Percentiles rank a stretch among this genome's conserved stretches.
Conservation (phyloP, 805 yeast species). For the Saccharomycopsis malanga region DNA sequence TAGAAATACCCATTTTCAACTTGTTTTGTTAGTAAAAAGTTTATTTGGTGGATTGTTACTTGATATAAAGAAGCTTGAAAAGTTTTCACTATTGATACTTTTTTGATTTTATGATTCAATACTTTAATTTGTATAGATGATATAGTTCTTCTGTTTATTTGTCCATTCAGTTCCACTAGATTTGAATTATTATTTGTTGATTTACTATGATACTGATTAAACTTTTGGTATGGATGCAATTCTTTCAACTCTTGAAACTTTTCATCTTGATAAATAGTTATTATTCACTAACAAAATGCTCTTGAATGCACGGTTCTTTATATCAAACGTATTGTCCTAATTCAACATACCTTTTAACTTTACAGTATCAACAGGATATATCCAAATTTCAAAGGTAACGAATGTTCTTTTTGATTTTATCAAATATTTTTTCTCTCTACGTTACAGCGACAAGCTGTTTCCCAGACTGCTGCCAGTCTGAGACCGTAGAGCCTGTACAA, state of each 20-base stretch:
- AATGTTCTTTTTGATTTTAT: no score
- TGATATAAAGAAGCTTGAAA: not conserved
- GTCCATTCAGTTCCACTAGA: not conserved
- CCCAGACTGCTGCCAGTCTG: no score
- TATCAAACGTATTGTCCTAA: not conserved
- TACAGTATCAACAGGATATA: not conserved
- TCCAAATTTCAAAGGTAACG: no score
- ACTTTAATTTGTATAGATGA: not conserved
- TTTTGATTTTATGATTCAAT: not conserved
- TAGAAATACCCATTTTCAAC: conserved; percentile 96
- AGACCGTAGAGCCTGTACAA: no score
- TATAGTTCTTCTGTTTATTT: not conserved
- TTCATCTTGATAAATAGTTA: no score
- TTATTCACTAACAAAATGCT: no score
- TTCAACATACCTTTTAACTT: not conserved
- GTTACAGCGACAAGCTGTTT: no score
- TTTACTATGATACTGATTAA: no score
- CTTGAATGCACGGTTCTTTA: no score
- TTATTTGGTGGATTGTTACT: not conserved
- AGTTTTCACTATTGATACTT: not conserved
- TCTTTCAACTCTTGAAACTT: no score
- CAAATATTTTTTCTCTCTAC: not conserved
- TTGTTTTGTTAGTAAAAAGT: conserved; percentile 1
- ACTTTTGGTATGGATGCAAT: no score
- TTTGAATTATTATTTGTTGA: no score